These are phyloP conservation scores for Beauveria bassiana DNA, from an alignment of 2,329 filamentous ascomycete genomes.

Conservation along the genomic window DNA sequence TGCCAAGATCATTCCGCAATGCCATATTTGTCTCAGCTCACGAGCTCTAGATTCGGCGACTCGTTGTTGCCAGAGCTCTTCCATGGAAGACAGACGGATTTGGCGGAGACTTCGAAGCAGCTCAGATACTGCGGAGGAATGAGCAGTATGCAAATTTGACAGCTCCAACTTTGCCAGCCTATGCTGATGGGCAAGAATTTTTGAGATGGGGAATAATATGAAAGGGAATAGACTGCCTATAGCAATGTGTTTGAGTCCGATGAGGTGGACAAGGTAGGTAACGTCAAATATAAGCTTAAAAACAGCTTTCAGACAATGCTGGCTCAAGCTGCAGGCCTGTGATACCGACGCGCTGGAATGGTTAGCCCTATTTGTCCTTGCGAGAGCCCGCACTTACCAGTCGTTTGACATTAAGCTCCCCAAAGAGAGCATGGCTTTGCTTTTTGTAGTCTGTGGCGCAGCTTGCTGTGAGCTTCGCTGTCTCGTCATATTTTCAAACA, in stretches of 20 bases:
- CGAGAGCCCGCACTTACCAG: neutral
- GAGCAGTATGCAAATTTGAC: neutral
- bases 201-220: conserved; percentile 9
- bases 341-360: neutral
- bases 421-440: neutral
- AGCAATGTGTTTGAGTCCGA: conserved; percentile 9
- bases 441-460: neutral
- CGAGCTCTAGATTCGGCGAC: neutral
- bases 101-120: conserved; percentile 8
- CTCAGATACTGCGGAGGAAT: conserved; percentile 7
- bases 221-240: conserved; percentile 2
- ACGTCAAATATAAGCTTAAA: conserved; percentile 11
- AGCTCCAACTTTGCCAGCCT: neutral
- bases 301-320: conserved; percentile 5
- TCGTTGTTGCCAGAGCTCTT: conserved; percentile 6
- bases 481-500: conserved; percentile 11
- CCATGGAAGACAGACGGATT: conserved; percentile 12
- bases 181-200: conserved; percentile 5
- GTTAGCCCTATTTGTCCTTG: neutral
- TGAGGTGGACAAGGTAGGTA: conserved; percentile 6
- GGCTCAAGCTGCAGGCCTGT: neutral
- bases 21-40: conserved; percentile 10
- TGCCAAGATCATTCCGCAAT: conserved; percentile 3
- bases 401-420: conserved; percentile 1
- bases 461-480: neutral